Base-by-base conservation (phyloP, 148 eudicot genomes). In the Nepenthes gracilis region DNA sequence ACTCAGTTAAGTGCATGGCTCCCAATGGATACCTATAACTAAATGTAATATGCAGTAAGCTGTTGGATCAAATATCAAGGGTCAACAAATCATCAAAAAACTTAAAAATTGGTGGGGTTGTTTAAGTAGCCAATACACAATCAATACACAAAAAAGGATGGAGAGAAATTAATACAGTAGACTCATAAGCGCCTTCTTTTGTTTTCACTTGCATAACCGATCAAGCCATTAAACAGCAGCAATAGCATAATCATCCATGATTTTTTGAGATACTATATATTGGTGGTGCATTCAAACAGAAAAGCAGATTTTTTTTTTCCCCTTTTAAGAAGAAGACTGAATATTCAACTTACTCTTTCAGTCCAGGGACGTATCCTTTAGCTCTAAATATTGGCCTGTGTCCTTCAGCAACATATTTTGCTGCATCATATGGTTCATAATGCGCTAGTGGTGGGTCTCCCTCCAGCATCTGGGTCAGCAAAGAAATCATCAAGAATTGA, bases 371-470 rank as follows among this genome's bases (percentile, higher is more conserved):
- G 62, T 59, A 77, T 55, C 86, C 80, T 75, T 84, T 90, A 50
- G 83, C 79, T 67, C 71, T 82, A 69, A 88, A 85, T 5, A 48
- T 33, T 53, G 98, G 96, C 58, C 92, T 82, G 64, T 79, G 86
- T 56, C 97, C 93, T 55, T 92, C 94, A n/a, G 96, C 71, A 68
- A 85, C 85, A 53, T 74, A 74, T 67, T 75, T 84, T 45, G 93
- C 96, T 59, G 89, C 94, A 68, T 88, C 93, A 62, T 81, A 85
- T 54, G 90, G 80, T 76, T 92, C 94, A 75, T 80, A 75, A 63
- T 53, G 58, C 33, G 88, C 57, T 71, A 90, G 50, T 56, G 97
- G 97, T 54, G 97, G 81, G 2, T 90, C 88, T 50, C 97, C 95
- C 68, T 88, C 88, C 61, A 85, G 83, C 90, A 84, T 83, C 93